Base-by-base conservation (phyloP, 2,329 filamentous ascomycete species). In the Venturia effusa region DNA sequence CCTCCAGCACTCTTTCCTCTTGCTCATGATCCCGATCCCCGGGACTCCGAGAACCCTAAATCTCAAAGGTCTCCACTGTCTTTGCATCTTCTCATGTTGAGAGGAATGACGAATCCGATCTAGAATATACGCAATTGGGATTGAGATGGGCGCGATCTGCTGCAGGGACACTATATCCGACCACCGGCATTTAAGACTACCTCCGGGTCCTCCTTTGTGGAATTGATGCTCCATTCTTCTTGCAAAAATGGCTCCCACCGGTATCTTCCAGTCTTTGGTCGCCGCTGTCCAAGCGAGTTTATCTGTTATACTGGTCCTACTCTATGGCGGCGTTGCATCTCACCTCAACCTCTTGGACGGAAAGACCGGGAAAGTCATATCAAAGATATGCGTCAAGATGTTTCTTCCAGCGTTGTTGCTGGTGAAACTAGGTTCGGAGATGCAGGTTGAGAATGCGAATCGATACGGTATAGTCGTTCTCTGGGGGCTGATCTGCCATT, bases 221-320 rank as follows among this genome's bases (percentile, higher is more conserved):
- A 8, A 39, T 39, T 15, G 17, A n/a, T 17, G 17, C 8, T 45
- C 43, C 43, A 17, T 7, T n/a, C n/a, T 45, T 10, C 43, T 45
- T 10, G 30, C 11, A 19, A 30, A n/a, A 40, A 64, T 62, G 63
- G 30, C 41, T n/a, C 39, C 57, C 22, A 39, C 59, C n/a, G 70
- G 73, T 61, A 68, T 77, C 37, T 55, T 76, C 27, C 70, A 73
- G 15, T 74, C 76, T 13, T 82, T 84, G 62, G 68, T 82, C 5
- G 81, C 81, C 34, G 81, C 81, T 6, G 70, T 84, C 7, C 81
- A 84, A 70, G 82, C 82, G 37, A 80, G 79, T 30, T 69, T 83
- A 27, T 80, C 80, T 1, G 81, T 84, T 0, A 72, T 84, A 1
- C 70, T 84, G 5, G 83, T 81, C 41, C 81, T 84, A 65, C 71